Evolutionary conservation across 2,329 filamentous ascomycete genomes (phyloP), one percentile per base, ranked within the genome.

Genomic region (Cryphonectria nitschkei): DNA sequence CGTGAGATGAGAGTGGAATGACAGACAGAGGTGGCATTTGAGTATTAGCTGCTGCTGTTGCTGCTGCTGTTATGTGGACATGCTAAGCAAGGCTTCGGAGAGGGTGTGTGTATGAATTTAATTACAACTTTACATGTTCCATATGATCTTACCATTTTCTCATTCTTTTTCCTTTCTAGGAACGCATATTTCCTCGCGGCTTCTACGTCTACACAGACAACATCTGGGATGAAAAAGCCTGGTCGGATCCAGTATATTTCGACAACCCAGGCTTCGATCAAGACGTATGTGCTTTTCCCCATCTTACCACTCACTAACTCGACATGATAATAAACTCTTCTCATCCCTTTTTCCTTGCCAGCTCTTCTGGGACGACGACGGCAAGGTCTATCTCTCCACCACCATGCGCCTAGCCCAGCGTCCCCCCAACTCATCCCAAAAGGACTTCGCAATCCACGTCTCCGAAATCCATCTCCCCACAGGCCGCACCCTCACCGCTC

Each of bases 251-350:
- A 0, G 77, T 86, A 0, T 87, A 84, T 72, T 87, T 88, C 73
- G 86, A 88, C 67, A 84, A 86, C 60, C 80, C 84, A 1, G 85
- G 85, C 1, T 86, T 87, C 68, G 85, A 87, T 72, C 85, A 87
- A 75, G 85, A 86, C 76, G 84, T 85, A 74, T 79, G 78, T 43
- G 26, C 39, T 46, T 46, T 61, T 32, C 56, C 3, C 29, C 63
- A 61, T n/a, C n/a, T n/a, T n/a, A n/a, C n/a, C n/a, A n/a, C n/a
- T n/a, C n/a, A n/a, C n/a, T n/a, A n/a, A n/a, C n/a, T n/a, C n/a
- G n/a, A n/a, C n/a, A n/a, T n/a, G n/a, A n/a, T n/a, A n/a, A n/a
- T n/a, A n/a, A n/a, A n/a, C n/a, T n/a, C n/a, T n/a, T n/a, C n/a
- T n/a, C n/a, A n/a, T n/a, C n/a, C n/a, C n/a, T n/a, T n/a, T n/a